These are phyloP conservation scores for Ceratocystis huliohia DNA, from an alignment of 2,329 filamentous ascomycete genomes.

Conservation along the genomic window DNA sequence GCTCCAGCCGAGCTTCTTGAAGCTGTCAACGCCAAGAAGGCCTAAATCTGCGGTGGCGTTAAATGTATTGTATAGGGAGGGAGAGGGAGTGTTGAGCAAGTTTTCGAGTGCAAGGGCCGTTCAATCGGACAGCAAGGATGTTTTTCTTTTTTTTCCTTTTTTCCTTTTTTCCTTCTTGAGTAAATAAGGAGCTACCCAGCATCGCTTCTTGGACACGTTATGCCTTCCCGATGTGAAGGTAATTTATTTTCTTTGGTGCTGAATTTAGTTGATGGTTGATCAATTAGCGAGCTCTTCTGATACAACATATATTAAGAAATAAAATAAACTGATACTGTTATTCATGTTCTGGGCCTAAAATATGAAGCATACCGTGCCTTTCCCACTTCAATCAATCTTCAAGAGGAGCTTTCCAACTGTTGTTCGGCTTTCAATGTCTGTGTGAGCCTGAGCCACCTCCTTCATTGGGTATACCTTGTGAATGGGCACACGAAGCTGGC, in stretches of 20 bases:
- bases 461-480: slow-evolving; percentile 66
- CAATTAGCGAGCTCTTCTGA: neutral
- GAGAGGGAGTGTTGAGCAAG: neutral
- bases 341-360: neutral
- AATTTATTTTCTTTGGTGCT: neutral
- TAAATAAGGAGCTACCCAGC: neutral
- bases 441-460: slow-evolving; percentile 59
- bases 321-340: slow-evolving; percentile 22
- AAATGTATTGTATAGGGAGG: neutral
- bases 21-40: slow-evolving; percentile 41
- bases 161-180: neutral
- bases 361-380: neutral
- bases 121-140: neutral
- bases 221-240: neutral
- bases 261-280: neutral
- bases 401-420: slow-evolving; percentile 75
- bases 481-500: slow-evolving; percentile 58
- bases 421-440: slow-evolving; percentile 67
- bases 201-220: neutral
- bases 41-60: slow-evolving; percentile 1
- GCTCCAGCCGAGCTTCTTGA: slow-evolving; percentile 74
- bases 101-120: neutral
- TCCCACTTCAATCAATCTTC: slow-evolving; percentile 38
- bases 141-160: neutral
- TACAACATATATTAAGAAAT: slow-evolving; percentile 21